Percentiles rank a stretch among this genome's conserved stretches.
These are phyloP conservation scores for Apiospora kogelbergensis DNA, from an alignment of 2,329 filamentous ascomycete genomes.

Conservation along the genomic window DNA sequence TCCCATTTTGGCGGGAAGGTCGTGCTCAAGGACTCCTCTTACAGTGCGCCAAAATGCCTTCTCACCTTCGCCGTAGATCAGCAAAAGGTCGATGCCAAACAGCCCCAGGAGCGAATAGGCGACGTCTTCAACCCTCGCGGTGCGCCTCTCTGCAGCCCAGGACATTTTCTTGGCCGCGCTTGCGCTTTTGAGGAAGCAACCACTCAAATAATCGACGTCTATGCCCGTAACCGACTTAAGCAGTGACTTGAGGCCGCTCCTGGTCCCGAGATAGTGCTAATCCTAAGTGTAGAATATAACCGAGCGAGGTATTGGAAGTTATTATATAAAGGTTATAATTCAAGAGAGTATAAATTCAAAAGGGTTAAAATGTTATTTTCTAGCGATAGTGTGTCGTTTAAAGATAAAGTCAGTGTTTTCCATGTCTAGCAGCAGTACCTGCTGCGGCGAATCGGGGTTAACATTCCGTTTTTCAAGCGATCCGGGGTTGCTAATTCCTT, in stretches of 20 bases:
- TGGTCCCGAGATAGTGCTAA: background rate
- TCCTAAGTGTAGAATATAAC: background rate
- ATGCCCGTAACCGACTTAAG: conserved; percentile 12
- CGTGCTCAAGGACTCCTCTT: background rate
- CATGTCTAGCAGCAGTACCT: no score
- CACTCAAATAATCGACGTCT: conserved; percentile 18
- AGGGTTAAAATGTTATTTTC: no score
- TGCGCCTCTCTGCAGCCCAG: background rate
- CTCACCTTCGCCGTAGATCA: background rate
- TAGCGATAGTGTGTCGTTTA: no score
- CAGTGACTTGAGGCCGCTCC: background rate
- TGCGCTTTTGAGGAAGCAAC: conserved; percentile 16
- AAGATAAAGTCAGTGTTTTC: no score
- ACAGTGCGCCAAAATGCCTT: background rate
- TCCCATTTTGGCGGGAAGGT: no score
- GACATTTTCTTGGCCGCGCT: background rate
- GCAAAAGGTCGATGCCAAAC: background rate
- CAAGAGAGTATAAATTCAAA: no score
- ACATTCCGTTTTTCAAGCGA: no score
- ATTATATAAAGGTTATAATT: no score
- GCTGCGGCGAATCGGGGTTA: no score
- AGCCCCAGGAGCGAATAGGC: background rate
- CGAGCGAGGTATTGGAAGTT: no score
- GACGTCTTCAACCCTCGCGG: background rate
- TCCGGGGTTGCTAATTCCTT: no score